Evolutionary conservation across 2,329 filamentous ascomycete genomes (phyloP).

Genomic region (Chaetomium sp.): DNA sequence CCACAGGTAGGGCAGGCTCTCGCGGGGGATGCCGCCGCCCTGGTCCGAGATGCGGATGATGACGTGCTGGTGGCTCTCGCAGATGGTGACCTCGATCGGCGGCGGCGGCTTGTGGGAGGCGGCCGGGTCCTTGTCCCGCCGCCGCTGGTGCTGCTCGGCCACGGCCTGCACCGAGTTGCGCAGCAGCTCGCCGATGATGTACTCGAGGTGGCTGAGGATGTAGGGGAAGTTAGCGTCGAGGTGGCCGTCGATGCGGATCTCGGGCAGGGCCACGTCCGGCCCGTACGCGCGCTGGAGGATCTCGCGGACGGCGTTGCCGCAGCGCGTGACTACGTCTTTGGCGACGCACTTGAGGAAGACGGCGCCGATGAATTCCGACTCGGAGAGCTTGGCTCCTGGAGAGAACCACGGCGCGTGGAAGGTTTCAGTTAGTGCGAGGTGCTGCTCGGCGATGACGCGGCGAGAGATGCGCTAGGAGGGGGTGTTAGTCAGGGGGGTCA

Average conservation of each 20-base stretch:
- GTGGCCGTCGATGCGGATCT: constrained; percentile 82
- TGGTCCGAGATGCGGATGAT: constrained; percentile 96
- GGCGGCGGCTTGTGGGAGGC: constrained; percentile 51
- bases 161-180: constrained; percentile 94
- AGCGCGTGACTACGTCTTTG: constrained; percentile 82
- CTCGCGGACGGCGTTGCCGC: constrained; percentile 72
- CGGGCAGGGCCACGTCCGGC: constrained; percentile 69
- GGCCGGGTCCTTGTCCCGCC: constrained; percentile 33
- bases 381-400: constrained; percentile 70
- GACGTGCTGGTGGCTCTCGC: constrained; percentile 90
- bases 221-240: constrained; percentile 91
- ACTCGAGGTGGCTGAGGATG: constrained; percentile 93
- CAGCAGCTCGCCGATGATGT: constrained; percentile 92
- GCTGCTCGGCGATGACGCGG: constrained; percentile 95
- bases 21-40: constrained; percentile 85
- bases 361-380: constrained; percentile 88
- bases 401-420: constrained; percentile 91
- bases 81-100: constrained; percentile 91
- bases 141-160: constrained; percentile 68
- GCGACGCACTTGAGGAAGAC: constrained; percentile 94
- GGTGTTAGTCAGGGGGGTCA: constrained; percentile 9
- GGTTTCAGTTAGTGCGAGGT: constrained; percentile 90
- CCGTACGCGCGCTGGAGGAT: constrained; percentile 77
- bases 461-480: constrained; percentile 77
- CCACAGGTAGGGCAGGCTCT: constrained; percentile 88